Base-by-base conservation (phyloP, 768 basidiomycete genomes). In the Kwoniella dendrophila region DNA sequence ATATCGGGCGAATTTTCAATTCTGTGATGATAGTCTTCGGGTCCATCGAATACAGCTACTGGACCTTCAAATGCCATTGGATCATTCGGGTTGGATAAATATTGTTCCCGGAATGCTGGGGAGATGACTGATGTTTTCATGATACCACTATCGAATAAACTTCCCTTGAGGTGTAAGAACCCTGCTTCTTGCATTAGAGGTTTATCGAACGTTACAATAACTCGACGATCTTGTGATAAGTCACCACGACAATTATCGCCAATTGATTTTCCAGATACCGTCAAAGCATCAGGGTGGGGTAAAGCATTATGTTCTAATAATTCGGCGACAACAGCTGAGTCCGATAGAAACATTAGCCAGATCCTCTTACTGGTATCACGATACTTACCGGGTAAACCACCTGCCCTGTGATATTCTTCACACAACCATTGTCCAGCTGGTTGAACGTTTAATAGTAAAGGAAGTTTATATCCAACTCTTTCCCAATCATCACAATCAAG, bases 11-110 rank as follows among this genome's bases (percentile, higher is more conserved):
- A 47, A n/a, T 52, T 50, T 38, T 78, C 75, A 57, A 78, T 73
- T 12, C 65, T 41, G 27, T 69, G 63, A 48, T 78, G 77, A 59
- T 77, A 78, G 32, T 78, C 71, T 53, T 78, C 77, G 3, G 77
- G 77, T 14, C 77, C 77, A 43, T 78, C 75, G 51, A 77, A 78
- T 10, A 78, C 74, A 2, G 71, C 72, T 10, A 75, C 73, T 1
- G 77, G 77, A 26, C 77, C 77, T 54, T 78, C 74, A 64, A 78
- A 78, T 2, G 77, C 77, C 70, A 71, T 75, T 10, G 74, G 74
- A 52, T 77, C 76, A 1, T 71, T 56, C 3, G 75, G 75, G 34
- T 78, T 73, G n/a, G 65, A 68, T 11, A 78, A 64, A 68, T 71
- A 78, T 45, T 75, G 72, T 30, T 77, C 66, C 6, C 65, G 52